phyloP scores from a whole-genome alignment of 768 basidiomycete genomes.

The Trametopsis cervina region DNA sequence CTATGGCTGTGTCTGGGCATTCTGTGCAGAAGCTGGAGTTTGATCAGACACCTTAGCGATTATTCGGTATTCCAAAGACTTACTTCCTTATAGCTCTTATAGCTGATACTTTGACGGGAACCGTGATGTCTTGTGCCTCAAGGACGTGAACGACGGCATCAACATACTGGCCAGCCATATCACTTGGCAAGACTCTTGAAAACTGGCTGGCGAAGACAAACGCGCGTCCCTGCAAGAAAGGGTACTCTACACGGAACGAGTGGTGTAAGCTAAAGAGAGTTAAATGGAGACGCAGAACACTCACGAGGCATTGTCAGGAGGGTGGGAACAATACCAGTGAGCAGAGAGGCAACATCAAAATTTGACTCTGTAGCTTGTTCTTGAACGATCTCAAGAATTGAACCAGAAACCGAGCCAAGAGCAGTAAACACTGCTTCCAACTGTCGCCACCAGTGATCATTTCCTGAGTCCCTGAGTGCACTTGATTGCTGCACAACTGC shows the following conservation, averaged over 20 bases:
- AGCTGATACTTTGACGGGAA: conserved; percentile 93
- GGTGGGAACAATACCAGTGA: conserved; percentile 73
- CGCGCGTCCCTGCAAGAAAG: conserved; percentile 91
- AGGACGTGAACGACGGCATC: conserved; percentile 83
- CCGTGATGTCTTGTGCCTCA: conserved; percentile 58
- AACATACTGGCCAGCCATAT: conserved; percentile 79
- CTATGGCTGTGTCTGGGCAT: conserved; percentile 51
- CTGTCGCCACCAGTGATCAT: conserved; percentile 82
- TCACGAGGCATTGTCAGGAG: conserved; percentile 65
- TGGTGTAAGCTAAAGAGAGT: background rate
- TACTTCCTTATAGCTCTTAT: conserved; percentile 91
- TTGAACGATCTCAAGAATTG: conserved; percentile 68
- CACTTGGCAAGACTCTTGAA: conserved; percentile 60
- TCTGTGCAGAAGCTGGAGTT: conserved; percentile 58
- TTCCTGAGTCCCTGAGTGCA: conserved; percentile 44
- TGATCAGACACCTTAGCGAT: background rate
- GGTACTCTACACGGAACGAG: conserved; percentile 47
- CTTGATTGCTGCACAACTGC: conserved; percentile 54
- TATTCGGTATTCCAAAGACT: conserved; percentile 17
- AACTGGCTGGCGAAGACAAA: conserved; percentile 95
- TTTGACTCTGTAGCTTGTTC: conserved; percentile 66
- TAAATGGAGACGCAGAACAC: conserved; percentile 16
- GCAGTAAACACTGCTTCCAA: conserved; percentile 82
- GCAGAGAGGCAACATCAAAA: conserved; percentile 72
- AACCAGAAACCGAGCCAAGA: conserved; percentile 74